Evolutionary conservation across 441 rosid genomes (phyloP).

Genomic region (Erodium chrysanthum): DNA sequence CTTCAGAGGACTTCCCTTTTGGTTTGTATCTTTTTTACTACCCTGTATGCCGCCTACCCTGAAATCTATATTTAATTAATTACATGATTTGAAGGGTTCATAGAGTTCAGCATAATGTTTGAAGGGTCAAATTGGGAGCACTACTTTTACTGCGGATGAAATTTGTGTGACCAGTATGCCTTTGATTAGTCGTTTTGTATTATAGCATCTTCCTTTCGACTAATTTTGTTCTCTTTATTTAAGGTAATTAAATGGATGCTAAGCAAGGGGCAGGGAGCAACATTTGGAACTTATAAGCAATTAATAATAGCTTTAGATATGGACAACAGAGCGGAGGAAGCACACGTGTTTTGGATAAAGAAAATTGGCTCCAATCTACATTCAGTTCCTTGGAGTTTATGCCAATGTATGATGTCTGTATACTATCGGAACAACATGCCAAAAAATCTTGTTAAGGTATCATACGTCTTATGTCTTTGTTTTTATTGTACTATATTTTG

Average conservation of each 20-base stretch:
- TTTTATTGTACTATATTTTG: neutral
- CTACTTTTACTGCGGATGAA: neutral
- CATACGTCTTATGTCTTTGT: constrained; percentile 5
- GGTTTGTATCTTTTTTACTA: neutral
- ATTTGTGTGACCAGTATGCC: neutral
- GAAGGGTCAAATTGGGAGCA: neutral
- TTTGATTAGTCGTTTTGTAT: neutral
- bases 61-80: neutral
- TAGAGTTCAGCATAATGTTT: neutral
- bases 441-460: constrained; percentile 62
- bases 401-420: constrained; percentile 58
- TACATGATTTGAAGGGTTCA: neutral
- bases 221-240: constrained; percentile 2
- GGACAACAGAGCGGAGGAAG: constrained; percentile 86
- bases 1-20: neutral
- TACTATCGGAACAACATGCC: constrained; percentile 79
- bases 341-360: constrained; percentile 69
- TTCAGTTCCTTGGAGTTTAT: constrained; percentile 84
- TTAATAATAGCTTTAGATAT: constrained; percentile 69
- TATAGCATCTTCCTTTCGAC: neutral
- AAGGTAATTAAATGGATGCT: constrained; percentile 92
- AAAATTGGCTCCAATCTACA: constrained; percentile 67
- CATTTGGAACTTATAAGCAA: constrained; percentile 71
- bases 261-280: constrained; percentile 91
- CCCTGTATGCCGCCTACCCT: neutral